Evolutionary conservation across 1,284 basidiomycete species (phyloP).

Genomic region (Leccinum ponderosum): DNA sequence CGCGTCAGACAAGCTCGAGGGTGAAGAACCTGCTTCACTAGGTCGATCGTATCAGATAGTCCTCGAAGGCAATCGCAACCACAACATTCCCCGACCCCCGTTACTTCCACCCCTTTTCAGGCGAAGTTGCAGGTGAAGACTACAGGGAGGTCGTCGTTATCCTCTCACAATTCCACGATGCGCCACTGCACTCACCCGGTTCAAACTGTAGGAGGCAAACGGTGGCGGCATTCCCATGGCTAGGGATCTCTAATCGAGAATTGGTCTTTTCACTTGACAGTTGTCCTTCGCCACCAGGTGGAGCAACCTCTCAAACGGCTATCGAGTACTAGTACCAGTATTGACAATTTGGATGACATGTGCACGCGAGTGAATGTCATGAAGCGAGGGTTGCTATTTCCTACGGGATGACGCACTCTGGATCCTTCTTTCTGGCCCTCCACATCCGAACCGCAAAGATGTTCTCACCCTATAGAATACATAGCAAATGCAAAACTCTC

Average conservation of each 20-base stretch:
- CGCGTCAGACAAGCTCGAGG: no score
- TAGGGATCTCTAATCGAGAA: constrained; percentile 48
- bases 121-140: constrained; percentile 72
- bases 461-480: not conserved
- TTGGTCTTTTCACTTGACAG: constrained; percentile 53
- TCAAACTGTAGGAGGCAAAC: constrained; percentile 51
- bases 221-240: constrained; percentile 45
- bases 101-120: constrained; percentile 56
- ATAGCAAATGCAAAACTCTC: not conserved
- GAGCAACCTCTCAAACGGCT: constrained; percentile 56
- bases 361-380: constrained; percentile 61
- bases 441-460: not conserved
- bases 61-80: no score
- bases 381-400: no score
- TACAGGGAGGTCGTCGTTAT: constrained; percentile 74
- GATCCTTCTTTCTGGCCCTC: not conserved
- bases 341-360: constrained; percentile 61
- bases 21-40: not conserved
- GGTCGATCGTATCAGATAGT: not conserved
- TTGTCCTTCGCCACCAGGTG: constrained; percentile 44
- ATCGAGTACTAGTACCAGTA: constrained; percentile 51
- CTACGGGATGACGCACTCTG: constrained; percentile 46
- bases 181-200: constrained; percentile 46
- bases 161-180: constrained; percentile 15
- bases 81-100: constrained; percentile 55